phyloP scores from a whole-genome alignment of 225 moss, liverwort and hornwort genomes.

The Pseudoscleropodium purum region DNA sequence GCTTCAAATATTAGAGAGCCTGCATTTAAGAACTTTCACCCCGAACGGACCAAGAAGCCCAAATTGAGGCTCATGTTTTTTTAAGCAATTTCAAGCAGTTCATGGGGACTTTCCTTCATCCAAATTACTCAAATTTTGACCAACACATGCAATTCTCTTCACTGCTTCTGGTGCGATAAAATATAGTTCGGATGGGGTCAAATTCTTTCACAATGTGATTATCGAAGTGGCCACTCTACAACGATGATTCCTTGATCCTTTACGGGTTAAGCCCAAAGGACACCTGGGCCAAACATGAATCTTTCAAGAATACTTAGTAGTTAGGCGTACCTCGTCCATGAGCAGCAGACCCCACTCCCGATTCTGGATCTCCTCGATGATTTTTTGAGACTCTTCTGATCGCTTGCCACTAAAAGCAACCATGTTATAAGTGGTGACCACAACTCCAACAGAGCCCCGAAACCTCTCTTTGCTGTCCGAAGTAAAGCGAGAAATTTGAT shows the following conservation, averaged over 20 bases:
- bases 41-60: not conserved
- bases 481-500: constrained; percentile 96
- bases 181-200: not conserved
- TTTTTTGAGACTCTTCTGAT: constrained; percentile 97
- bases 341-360: constrained; percentile 96
- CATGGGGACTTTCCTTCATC: not conserved
- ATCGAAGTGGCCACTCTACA: not conserved
- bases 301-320: not conserved
- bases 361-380: constrained; percentile 94
- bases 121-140: not conserved
- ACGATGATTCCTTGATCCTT: not conserved
- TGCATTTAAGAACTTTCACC: not conserved
- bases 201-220: not conserved
- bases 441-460: constrained; percentile 87
- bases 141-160: not conserved
- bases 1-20: not conserved
- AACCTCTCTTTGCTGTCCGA: constrained; percentile 99
- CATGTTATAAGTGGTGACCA: constrained; percentile 99
- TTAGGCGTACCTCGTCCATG: constrained; percentile 54
- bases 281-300: not conserved
- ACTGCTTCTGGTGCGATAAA: not conserved
- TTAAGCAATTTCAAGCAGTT: not conserved
- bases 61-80: not conserved
- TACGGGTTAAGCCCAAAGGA: not conserved
- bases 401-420: constrained; percentile 98